Conservation (phyloP, 768 basidiomycete genomes). For the Porphyrellus cyaneotinctus region DNA sequence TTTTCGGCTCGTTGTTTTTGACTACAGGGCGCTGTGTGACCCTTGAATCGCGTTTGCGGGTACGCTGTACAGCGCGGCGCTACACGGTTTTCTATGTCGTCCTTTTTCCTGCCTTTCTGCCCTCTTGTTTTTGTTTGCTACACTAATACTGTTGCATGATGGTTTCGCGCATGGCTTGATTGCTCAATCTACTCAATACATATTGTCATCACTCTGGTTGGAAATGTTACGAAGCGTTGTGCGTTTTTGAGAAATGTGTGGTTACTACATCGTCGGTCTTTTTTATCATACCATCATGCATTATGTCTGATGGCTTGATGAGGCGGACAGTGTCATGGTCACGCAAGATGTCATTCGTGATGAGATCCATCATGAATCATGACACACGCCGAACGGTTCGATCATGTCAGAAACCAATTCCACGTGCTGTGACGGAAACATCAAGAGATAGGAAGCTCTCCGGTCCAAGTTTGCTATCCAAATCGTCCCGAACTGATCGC, state of each 20-base stretch:
- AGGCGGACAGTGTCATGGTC: too few species aligned
- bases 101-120: background rate
- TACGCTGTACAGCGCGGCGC: too few species aligned
- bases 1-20: background rate
- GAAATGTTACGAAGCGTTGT: conserved; percentile 9
- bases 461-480: background rate
- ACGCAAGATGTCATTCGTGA: too few species aligned
- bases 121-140: conserved; percentile 4
- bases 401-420: too few species aligned
- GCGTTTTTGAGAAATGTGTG: too few species aligned
- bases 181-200: conserved; percentile 28
- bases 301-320: too few species aligned
- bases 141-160: conserved; percentile 23
- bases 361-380: too few species aligned
- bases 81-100: background rate
- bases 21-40: background rate
- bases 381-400: too few species aligned
- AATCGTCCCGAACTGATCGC: background rate
- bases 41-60: conserved; percentile 6
- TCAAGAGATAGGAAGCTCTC: too few species aligned
- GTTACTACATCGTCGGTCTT: too few species aligned
- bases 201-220: conserved; percentile 17
- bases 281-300: too few species aligned
- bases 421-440: too few species aligned
- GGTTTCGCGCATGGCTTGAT: conserved; percentile 11